A percentile compares a stretch with the other conserved stretches of the same genome.
Evolutionary conservation across 495 filamentous ascomycete genomes (phyloP).

Genomic region (Penicillium longicatenatum): DNA sequence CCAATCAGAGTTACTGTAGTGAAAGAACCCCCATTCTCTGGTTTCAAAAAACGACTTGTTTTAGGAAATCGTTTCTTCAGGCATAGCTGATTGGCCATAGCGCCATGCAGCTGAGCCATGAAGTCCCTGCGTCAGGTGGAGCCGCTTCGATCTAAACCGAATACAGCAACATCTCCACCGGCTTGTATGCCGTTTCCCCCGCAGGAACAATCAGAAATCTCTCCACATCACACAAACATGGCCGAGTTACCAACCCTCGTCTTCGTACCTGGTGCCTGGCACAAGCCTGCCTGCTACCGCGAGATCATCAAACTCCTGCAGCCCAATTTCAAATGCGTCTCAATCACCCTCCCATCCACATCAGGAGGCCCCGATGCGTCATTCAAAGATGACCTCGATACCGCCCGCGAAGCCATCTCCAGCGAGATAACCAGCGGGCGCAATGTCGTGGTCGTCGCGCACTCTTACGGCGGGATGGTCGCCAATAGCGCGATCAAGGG

Average conservation of each 20-base stretch:
- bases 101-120: too few relatives aligned
- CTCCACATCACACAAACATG: too few relatives aligned
- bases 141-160: too few relatives aligned
- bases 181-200: not conserved
- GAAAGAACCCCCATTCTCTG: too few relatives aligned
- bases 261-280: constrained; percentile 53
- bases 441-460: constrained; percentile 49
- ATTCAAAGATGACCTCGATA: constrained; percentile 40
- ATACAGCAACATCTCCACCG: too few relatives aligned
- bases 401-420: constrained; percentile 36
- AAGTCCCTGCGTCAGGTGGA: too few relatives aligned
- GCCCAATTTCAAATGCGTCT: constrained; percentile 25
- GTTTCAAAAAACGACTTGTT: too few relatives aligned
- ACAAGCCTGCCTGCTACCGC: constrained; percentile 43
- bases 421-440: constrained; percentile 36
- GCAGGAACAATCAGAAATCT: not conserved
- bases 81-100: too few relatives aligned
- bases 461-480: constrained; percentile 56
- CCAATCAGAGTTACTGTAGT: too few relatives aligned
- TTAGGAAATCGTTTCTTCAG: too few relatives aligned
- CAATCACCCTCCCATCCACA: constrained; percentile 38
- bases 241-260: constrained; percentile 37
- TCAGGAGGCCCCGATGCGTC: constrained; percentile 38
- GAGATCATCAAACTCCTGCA: constrained; percentile 40
- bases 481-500: constrained; percentile 50